A percentile compares a stretch with the other conserved stretches of the same genome.
These are phyloP conservation scores for Aspergillus ruber DNA, from an alignment of 2,329 filamentous ascomycete genomes.

Conservation along the genomic window DNA sequence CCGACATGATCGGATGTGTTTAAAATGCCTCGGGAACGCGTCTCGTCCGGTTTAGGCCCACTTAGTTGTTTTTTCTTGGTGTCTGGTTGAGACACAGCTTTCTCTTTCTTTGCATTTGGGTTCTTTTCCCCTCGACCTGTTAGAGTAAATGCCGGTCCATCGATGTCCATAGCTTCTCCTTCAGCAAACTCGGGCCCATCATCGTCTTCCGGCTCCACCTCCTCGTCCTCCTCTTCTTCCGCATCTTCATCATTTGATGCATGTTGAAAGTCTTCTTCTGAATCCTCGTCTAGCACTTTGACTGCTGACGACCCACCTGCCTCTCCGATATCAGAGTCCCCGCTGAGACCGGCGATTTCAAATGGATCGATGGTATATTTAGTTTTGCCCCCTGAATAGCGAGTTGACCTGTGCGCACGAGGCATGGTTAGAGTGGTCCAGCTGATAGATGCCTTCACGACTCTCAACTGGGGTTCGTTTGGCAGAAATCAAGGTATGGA, in stretches of 20 bases:
- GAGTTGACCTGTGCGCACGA: slow-evolving; percentile 28
- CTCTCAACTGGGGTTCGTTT: no score
- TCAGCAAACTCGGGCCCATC: slow-evolving; percentile 9
- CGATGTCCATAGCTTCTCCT: slow-evolving; percentile 9
- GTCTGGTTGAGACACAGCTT: background rate
- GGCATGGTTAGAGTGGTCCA: slow-evolving; percentile 11
- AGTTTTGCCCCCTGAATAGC: slow-evolving; percentile 22
- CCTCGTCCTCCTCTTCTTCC: slow-evolving; percentile 14
- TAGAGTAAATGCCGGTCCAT: background rate
- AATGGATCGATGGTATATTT: slow-evolving; percentile 33
- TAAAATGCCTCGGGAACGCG: slow-evolving; percentile 32
- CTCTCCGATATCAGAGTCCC: slow-evolving; percentile 19
- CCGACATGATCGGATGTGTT: slow-evolving; percentile 30
- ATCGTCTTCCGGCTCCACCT: slow-evolving; percentile 5
- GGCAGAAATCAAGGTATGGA: no score
- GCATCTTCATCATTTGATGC: slow-evolving; percentile 16
- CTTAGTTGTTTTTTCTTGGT: slow-evolving; percentile 13
- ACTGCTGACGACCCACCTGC: background rate
- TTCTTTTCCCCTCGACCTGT: background rate
- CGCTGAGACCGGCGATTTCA: slow-evolving; percentile 25
- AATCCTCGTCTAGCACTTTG: slow-evolving; percentile 17
- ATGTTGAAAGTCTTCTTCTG: slow-evolving; percentile 31
- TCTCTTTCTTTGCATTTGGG: background rate
- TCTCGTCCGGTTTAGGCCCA: slow-evolving; percentile 18
- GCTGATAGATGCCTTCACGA: background rate